Evolutionary conservation across 305 asterid genomes (phyloP).

Genomic region (Solanum aculeatissimum): DNA sequence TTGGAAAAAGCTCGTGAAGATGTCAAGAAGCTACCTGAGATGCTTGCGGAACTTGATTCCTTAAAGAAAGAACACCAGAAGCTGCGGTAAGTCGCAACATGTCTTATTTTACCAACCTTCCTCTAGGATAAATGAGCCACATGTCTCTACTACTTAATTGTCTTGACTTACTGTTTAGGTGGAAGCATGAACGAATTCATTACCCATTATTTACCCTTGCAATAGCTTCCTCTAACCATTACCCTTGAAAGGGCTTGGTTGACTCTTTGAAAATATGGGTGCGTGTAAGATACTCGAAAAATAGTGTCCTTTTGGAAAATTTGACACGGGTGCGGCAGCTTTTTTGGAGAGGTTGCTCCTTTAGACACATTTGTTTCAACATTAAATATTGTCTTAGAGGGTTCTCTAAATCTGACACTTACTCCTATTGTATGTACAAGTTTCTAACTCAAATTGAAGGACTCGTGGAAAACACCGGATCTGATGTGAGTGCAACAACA

Average conservation of each 20-base stretch:
- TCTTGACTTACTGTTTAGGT: neutral
- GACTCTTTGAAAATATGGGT: neutral
- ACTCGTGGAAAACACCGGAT: neutral
- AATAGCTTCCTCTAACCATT: neutral
- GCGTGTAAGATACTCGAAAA: neutral
- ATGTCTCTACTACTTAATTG: neutral
- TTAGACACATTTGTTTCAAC: neutral
- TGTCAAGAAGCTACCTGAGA: constrained; percentile 42
- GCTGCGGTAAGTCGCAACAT: constrained; percentile 49
- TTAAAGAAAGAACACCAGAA: constrained; percentile 51
- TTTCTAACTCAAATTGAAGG: neutral
- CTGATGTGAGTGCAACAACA: neutral
- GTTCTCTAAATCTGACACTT: neutral
- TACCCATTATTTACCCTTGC: neutral
- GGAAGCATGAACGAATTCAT: neutral
- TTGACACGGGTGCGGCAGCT: neutral
- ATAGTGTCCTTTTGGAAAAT: neutral
- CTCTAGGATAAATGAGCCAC: neutral
- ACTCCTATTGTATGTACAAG: neutral
- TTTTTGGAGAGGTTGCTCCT: neutral
- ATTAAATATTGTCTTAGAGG: neutral
- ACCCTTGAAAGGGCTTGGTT: neutral
- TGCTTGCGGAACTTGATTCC: constrained; percentile 47
- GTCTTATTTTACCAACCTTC: neutral
- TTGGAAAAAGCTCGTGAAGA: constrained; percentile 35